Conservation (phyloP, 768 basidiomycete species). For the Hygrocybe punicea region DNA sequence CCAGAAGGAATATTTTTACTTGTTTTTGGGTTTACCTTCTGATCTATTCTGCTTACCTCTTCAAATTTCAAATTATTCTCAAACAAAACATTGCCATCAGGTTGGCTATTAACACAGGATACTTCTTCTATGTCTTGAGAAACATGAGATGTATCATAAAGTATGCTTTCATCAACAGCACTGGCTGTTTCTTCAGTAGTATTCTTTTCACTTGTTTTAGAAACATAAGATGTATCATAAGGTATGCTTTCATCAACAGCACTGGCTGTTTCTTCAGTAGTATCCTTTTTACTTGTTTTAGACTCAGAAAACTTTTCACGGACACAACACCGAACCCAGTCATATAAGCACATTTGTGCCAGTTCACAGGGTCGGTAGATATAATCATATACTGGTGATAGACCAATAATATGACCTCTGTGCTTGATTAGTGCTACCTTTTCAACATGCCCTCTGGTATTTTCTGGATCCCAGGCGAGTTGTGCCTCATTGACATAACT, state of each 20-base stretch:
- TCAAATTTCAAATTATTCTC: too few relatives aligned
- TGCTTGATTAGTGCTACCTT: constrained; percentile 20
- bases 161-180: neutral
- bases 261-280: too few relatives aligned
- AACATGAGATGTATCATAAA: constrained; percentile 19
- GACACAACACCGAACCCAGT: constrained; percentile 21
- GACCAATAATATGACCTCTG: constrained; percentile 13
- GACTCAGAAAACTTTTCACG: constrained; percentile 8
- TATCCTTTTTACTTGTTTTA: constrained; percentile 7
- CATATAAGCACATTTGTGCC: constrained; percentile 26
- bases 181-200: neutral
- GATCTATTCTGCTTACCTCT: too few relatives aligned
- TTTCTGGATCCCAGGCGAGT: constrained; percentile 7
- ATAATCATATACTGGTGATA: constrained; percentile 27
- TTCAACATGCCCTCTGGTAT: constrained; percentile 11
- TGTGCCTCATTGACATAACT: constrained; percentile 17
- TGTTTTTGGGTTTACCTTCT: neutral
- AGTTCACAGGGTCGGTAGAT: constrained; percentile 22
- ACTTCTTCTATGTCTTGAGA: too few relatives aligned
- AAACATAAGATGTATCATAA: neutral
- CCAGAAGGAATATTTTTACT: constrained; percentile 22
- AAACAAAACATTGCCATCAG: too few relatives aligned
- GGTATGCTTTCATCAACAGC: too few relatives aligned
- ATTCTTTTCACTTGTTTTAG: neutral
- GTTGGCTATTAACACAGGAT: too few relatives aligned